Evolutionary conservation across 108 stramenopile genomes (phyloP).

Genomic region (Cyclotella kingstonii): DNA sequence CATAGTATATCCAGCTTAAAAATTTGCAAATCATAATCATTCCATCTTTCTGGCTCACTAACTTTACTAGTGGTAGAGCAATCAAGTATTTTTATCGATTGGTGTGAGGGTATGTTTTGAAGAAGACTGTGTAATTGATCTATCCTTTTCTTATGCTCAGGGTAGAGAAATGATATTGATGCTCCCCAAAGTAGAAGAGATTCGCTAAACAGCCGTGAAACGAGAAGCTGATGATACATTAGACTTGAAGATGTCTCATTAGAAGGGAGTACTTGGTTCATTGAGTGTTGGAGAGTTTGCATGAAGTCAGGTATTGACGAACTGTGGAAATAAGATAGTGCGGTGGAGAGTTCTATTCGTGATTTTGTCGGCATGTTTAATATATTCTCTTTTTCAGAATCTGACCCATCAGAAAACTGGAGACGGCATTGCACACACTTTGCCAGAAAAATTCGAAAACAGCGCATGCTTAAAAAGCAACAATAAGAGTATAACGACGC

Average conservation of each 20-base stretch:
- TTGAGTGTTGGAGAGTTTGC: constrained; percentile 17
- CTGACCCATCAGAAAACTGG: constrained; percentile 1
- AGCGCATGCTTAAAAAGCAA: constrained; percentile 37
- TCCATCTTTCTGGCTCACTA: constrained; percentile 13
- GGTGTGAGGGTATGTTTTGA: constrained; percentile 1
- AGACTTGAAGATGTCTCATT: constrained; percentile 12
- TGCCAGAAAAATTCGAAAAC: constrained; percentile 56
- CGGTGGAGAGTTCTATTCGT: constrained; percentile 13
- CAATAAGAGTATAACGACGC: constrained; percentile 62
- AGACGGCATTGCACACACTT: constrained; percentile 21
- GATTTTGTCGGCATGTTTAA: constrained; percentile 27
- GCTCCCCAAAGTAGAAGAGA: constrained; percentile 66
- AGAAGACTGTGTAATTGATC: constrained; percentile 41
- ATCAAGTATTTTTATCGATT: constrained; percentile 6
- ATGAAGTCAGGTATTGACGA: constrained; percentile 16
- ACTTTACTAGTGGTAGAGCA: not conserved
- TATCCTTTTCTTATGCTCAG: constrained; percentile 41
- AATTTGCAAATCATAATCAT: constrained; percentile 32
- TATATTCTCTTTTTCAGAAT: not conserved
- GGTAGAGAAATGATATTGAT: constrained; percentile 55
- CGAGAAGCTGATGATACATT: constrained; percentile 43
- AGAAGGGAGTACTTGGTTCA: constrained; percentile 8
- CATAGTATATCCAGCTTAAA: constrained; percentile 62
- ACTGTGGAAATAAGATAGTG: constrained; percentile 30
- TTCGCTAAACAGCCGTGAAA: constrained; percentile 47